Conservation (phyloP, 1,284 basidiomycete species). For the Moniliophthora roreri region DNA sequence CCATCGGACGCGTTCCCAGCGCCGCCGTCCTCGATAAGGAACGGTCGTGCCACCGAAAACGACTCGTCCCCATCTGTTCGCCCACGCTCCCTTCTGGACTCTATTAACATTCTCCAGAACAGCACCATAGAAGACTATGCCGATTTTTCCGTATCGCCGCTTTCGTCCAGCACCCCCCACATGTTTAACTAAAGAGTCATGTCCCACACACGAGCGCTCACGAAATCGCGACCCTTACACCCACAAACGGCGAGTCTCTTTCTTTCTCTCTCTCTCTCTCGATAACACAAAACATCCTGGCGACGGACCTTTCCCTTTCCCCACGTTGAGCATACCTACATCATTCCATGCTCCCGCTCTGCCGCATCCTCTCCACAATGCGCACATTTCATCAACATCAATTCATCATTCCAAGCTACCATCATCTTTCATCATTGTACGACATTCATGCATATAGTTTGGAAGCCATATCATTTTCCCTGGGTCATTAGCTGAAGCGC, state of each 20-base stretch:
- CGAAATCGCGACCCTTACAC: constrained; percentile 1
- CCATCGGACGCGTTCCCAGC: constrained; percentile 21
- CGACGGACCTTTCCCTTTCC: background rate
- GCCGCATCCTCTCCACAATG: constrained; percentile 14
- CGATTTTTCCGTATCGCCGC: constrained; percentile 50
- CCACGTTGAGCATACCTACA: background rate
- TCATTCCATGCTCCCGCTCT: constrained; percentile 9
- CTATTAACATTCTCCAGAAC: constrained; percentile 23
- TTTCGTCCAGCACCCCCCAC: constrained; percentile 42
- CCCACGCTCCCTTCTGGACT: constrained; percentile 25
- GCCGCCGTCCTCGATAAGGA: constrained; percentile 4
- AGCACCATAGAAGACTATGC: constrained; percentile 35
- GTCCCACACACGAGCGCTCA: constrained; percentile 2
- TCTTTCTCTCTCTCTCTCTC: background rate
- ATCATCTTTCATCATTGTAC: constrained; percentile 30
- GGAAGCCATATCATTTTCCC: constrained; percentile 13
- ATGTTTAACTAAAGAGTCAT: constrained; percentile 40
- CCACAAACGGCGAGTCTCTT: background rate
- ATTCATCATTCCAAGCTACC: constrained; percentile 18
- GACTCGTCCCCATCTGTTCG: background rate
- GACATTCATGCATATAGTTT: constrained; percentile 27
- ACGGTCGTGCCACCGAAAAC: background rate
- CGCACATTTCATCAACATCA: constrained; percentile 12
- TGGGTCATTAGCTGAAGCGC: constrained; percentile 15
- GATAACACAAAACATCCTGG: background rate